Percentiles rank a stretch among this genome's conserved stretches.
Evolutionary conservation across 2,329 filamentous ascomycete genomes (phyloP).

Genomic region (Arthrobotrys sphaeroides): DNA sequence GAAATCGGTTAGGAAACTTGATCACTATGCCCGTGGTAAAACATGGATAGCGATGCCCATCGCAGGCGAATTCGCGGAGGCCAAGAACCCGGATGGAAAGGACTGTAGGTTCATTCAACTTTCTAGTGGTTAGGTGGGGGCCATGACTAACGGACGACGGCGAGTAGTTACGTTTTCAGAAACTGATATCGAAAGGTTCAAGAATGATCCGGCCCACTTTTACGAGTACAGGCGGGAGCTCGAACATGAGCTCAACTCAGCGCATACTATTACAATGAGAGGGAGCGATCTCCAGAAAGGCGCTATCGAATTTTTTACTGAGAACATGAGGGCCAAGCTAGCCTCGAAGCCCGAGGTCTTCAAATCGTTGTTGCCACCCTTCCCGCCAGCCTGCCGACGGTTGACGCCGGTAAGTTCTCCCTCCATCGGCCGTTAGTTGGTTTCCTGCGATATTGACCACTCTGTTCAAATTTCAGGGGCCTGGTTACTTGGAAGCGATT

Average conservation of each 20-base stretch:
- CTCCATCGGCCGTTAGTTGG: constrained; percentile 54
- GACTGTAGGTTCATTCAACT: constrained; percentile 58
- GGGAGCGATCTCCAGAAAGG: constrained; percentile 51
- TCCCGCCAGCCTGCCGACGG: constrained; percentile 55
- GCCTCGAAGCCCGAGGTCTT: constrained; percentile 37
- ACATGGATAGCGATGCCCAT: constrained; percentile 58
- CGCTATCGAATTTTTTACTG: constrained; percentile 14
- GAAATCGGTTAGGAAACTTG: constrained; percentile 64
- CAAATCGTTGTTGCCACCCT: constrained; percentile 37
- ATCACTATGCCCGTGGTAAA: constrained; percentile 62
- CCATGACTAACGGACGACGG: background rate
- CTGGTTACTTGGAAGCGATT: constrained; percentile 61
- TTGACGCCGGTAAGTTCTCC: constrained; percentile 59
- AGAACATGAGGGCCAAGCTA: constrained; percentile 41
- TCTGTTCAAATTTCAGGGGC: constrained; percentile 53
- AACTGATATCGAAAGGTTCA: constrained; percentile 55
- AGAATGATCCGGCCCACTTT: constrained; percentile 51
- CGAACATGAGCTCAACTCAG: constrained; percentile 54
- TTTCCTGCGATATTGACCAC: constrained; percentile 56
- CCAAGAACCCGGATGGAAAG: constrained; percentile 60
- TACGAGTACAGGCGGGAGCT: constrained; percentile 54
- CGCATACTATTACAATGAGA: constrained; percentile 54
- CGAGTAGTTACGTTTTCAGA: constrained; percentile 51
- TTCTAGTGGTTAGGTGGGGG: background rate
- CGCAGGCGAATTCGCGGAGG: constrained; percentile 58